Evolutionary conservation across 176 grass and related monocot species (phyloP).

Genomic region (Cenchrus fungigraminus): DNA sequence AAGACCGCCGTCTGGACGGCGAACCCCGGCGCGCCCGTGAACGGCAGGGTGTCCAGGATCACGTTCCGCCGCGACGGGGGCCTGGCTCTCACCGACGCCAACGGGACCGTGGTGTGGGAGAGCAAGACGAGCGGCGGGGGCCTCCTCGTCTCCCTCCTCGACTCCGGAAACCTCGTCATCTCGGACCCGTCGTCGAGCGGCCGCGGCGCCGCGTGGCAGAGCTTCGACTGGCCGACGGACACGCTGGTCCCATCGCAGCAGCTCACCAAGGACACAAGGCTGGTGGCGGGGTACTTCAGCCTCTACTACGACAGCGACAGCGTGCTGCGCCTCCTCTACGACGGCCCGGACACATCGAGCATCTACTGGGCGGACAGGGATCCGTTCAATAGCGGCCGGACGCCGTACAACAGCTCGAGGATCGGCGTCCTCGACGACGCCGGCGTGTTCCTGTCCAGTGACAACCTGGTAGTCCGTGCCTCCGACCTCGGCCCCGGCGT

Average conservation of each 20-base stretch:
- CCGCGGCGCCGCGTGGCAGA: constrained; percentile 38
- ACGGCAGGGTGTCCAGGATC: constrained; percentile 46
- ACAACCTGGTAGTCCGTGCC: constrained; percentile 24
- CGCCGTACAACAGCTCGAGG: constrained; percentile 50
- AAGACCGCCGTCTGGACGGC: constrained; percentile 64
- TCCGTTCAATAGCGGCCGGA: constrained; percentile 23
- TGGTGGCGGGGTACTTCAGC: constrained; percentile 40
- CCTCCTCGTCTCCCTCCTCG: constrained; percentile 42
- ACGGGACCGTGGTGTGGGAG: constrained; percentile 62
- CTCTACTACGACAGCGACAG: constrained; percentile 66
- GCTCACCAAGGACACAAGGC: constrained; percentile 35
- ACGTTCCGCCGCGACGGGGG: constrained; percentile 54
- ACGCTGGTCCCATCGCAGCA: constrained; percentile 47
- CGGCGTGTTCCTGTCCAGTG: constrained; percentile 53
- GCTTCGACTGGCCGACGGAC: constrained; percentile 50
- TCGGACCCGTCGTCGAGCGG: constrained; percentile 5
- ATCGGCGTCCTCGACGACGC: constrained; percentile 39
- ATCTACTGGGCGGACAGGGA: constrained; percentile 54
- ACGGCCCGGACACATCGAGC: constrained; percentile 45
- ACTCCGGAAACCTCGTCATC: constrained; percentile 61
- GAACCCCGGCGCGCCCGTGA: constrained; percentile 50
- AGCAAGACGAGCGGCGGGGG: constrained; percentile 27
- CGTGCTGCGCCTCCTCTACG: constrained; percentile 54
- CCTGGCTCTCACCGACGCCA: constrained; percentile 50
- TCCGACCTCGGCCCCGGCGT: constrained; percentile 40